A percentile compares a stretch with the other conserved stretches of the same genome.
These are phyloP conservation scores for Rhodotorula sp. DNA, from an alignment of 1,284 basidiomycete genomes.

Conservation along the genomic window DNA sequence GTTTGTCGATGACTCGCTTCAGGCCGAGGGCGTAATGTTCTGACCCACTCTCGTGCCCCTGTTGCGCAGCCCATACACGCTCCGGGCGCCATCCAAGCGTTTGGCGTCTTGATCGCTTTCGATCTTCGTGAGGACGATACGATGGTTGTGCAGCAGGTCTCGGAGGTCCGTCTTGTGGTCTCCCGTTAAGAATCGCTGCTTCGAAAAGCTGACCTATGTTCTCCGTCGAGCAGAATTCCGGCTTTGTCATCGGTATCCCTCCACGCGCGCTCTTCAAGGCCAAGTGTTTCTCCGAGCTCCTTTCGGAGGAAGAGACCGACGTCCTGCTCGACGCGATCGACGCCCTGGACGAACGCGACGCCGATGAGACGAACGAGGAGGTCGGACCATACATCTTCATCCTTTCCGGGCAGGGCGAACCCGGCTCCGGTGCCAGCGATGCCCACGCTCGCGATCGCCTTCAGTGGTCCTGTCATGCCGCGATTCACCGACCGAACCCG, in stretches of 20 bases:
- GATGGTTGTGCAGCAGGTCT: slow-evolving; percentile 72
- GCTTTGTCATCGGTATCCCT: slow-evolving; percentile 68
- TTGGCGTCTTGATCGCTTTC: slow-evolving; percentile 76
- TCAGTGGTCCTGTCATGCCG: slow-evolving; percentile 83
- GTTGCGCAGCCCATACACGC: slow-evolving; percentile 66
- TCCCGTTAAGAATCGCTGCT: background rate
- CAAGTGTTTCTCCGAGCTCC: slow-evolving; percentile 71
- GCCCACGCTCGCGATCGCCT: slow-evolving; percentile 41
- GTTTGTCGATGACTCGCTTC: background rate
- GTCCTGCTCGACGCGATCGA: slow-evolving; percentile 63
- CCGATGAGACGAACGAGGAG: slow-evolving; percentile 30
- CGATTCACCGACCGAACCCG: slow-evolving; percentile 63
- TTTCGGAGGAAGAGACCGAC: slow-evolving; percentile 69
- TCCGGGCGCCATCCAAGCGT: slow-evolving; percentile 81
- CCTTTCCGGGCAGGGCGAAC: slow-evolving; percentile 40
- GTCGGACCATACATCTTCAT: slow-evolving; percentile 47
- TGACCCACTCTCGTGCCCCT: background rate
- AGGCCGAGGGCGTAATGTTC: too few relatives aligned
- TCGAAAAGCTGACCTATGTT: too few relatives aligned
- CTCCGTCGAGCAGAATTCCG: slow-evolving; percentile 58
- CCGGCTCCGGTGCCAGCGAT: slow-evolving; percentile 33
- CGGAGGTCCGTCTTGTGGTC: slow-evolving; percentile 61
- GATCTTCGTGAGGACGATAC: slow-evolving; percentile 65
- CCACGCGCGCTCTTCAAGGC: slow-evolving; percentile 75
- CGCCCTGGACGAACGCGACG: slow-evolving; percentile 38